Percentiles rank a stretch among this genome's conserved stretches.
phyloP scores from a whole-genome alignment of 2,329 filamentous ascomycete species.

The Calonectria ilicicola region DNA sequence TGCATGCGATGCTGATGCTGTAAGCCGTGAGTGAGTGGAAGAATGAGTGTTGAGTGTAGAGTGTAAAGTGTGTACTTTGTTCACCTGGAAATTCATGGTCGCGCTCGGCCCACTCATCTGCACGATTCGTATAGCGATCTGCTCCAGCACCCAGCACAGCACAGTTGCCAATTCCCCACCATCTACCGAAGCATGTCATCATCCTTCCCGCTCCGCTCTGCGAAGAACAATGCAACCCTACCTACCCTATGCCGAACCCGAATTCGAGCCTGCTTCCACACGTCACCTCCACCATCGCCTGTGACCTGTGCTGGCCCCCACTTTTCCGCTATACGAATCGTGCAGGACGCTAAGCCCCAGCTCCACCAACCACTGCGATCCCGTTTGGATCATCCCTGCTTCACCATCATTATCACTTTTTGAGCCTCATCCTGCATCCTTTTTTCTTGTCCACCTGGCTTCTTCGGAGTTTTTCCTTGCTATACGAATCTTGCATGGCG shows the following conservation, averaged over 20 bases:
- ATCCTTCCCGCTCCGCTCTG: not conserved
- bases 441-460: not conserved
- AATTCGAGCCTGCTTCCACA: slow-evolving; percentile 8
- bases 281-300: not conserved
- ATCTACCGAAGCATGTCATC: slow-evolving; percentile 4
- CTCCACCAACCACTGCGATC: not conserved
- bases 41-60: no score
- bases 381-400: not conserved
- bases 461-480: not conserved
- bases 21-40: no score
- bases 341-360: slow-evolving; percentile 42
- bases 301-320: not conserved
- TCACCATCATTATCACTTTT: not conserved
- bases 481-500: slow-evolving; percentile 22
- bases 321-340: slow-evolving; percentile 41
- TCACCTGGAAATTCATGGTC: not conserved
- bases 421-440: slow-evolving; percentile 2
- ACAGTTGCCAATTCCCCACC: not conserved
- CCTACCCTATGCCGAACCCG: slow-evolving; percentile 13
- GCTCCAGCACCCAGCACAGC: not conserved
- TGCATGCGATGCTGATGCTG: no score
- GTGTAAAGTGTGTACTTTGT: no score
- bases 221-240: not conserved
- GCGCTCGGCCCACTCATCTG: slow-evolving; percentile 14
- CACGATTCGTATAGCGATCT: slow-evolving; percentile 38